A percentile compares a stretch with the other conserved stretches of the same genome.
These are phyloP conservation scores for Phoma herbarum DNA, from an alignment of 2,329 filamentous ascomycete genomes.

Conservation along the genomic window DNA sequence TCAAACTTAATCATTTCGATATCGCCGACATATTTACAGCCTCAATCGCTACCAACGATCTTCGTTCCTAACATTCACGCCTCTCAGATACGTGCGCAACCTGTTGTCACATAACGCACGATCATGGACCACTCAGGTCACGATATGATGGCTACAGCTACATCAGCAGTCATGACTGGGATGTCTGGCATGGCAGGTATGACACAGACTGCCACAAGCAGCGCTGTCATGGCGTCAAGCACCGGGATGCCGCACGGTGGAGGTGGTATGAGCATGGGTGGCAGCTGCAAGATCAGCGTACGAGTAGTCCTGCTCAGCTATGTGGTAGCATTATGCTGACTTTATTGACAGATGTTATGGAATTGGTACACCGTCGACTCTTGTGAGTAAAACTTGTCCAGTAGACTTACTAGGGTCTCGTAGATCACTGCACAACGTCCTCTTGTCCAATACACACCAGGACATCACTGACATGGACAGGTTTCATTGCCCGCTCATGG, in stretches of 20 bases:
- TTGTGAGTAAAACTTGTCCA: slow-evolving; percentile 52
- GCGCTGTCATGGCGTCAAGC: slow-evolving; percentile 33
- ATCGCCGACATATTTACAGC: background rate
- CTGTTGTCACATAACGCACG: background rate
- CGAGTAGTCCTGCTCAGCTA: background rate
- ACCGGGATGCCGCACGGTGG: slow-evolving; percentile 29
- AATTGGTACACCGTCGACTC: slow-evolving; percentile 78
- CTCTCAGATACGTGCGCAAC: background rate
- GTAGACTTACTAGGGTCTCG: background rate
- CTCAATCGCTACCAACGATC: slow-evolving; percentile 3
- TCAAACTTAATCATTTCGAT: slow-evolving; percentile 24
- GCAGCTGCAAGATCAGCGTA: slow-evolving; percentile 47
- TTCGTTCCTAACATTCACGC: background rate
- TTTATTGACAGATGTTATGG: slow-evolving; percentile 70
- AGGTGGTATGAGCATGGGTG: slow-evolving; percentile 36
- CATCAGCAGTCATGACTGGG: slow-evolving; percentile 25
- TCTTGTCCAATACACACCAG: no score
- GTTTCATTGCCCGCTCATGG: slow-evolving; percentile 76
- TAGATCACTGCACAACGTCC: background rate
- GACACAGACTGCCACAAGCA: slow-evolving; percentile 29
- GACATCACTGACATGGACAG: slow-evolving; percentile 17
- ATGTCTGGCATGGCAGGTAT: slow-evolving; percentile 23
- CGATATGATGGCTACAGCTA: slow-evolving; percentile 12
- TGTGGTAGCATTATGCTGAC: background rate
- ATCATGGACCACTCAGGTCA: slow-evolving; percentile 25